Percentiles rank a stretch among this genome's conserved stretches.
Conservation (phyloP, 108 stramenopile genomes). For the Pseudonitzschia delicatissima region DNA sequence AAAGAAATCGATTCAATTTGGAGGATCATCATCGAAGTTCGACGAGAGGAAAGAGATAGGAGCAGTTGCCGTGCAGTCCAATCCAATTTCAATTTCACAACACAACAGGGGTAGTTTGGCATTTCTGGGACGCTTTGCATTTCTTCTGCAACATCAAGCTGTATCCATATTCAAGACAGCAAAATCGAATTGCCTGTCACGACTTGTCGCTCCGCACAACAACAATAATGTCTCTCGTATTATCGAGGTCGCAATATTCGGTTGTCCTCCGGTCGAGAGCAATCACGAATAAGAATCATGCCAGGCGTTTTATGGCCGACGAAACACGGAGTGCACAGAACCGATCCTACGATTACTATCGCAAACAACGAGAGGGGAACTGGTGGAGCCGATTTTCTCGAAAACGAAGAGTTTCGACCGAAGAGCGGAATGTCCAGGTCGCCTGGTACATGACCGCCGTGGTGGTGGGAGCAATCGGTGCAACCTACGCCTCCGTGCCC, state of each 20-base stretch:
- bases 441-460: constrained; percentile 81
- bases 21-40: no score
- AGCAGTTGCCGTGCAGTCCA: no score
- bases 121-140: no score
- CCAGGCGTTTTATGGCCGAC: neutral
- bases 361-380: constrained; percentile 27
- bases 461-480: constrained; percentile 77
- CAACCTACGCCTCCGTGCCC: constrained; percentile 97
- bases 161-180: no score
- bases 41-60: no score
- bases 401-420: constrained; percentile 10
- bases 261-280: neutral
- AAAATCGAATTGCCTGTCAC: no score
- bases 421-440: constrained; percentile 64
- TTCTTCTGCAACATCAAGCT: no score
- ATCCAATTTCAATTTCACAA: no score
- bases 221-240: no score
- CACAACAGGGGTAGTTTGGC: no score
- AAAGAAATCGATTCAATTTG: no score
- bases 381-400: neutral
- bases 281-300: neutral
- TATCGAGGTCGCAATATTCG: neutral
- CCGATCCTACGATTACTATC: constrained; percentile 70
- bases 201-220: no score
- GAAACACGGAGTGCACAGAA: constrained; percentile 18